Evolutionary conservation across 2,329 filamentous ascomycete genomes (phyloP), one percentile per base, ranked within the genome.

Genomic region (Graphiopsis chlorocephala): DNA sequence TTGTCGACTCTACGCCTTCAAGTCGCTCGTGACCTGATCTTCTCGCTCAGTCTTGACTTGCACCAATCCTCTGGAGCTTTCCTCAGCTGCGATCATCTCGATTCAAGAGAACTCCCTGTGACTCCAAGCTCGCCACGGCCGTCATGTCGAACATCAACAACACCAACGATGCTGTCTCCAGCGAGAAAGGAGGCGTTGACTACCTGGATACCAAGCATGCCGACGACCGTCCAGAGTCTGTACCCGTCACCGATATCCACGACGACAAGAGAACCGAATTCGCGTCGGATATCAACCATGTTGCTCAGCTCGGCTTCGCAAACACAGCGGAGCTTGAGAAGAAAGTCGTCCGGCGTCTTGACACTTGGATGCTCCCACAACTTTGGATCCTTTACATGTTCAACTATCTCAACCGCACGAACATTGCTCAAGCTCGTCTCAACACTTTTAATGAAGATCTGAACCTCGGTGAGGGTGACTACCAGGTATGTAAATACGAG

Each of bases 311-410:
- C 26, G 59, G 59, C 33, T 31, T 62, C 26, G 47, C n/a, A 10
- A 53, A 62, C 33, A 28, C 59, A 26, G 59, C 59, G 4, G 45
- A 53, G 12, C 48, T 63, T 14, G 60, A 63, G 48, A 63, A 63
- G 20, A 63, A 56, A 5, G 33, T 93, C 70, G 84, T 88, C 73
- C 84, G 86, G 68, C 92, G 91, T 77, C 86, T 92, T 62, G 90
- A 93, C 72, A 71, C 82, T 15, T 84, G 88, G 55, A 65, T 92
- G 76, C 79, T 91, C 63, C 88, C 88, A 0, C 86, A 87, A 33
- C 61, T 73, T 6, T 72, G 71, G 71, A 52, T 67, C 2, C 70
- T 73, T 66, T 73, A 73, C 33, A 68, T 68, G 69, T 67, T 73
- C 28, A 73, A 73, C 61, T 73, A 72, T 47, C 66, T 73, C 11